Evolutionary conservation across 2,329 filamentous ascomycete species (phyloP).

Genomic region (Colletotrichum musicola): DNA sequence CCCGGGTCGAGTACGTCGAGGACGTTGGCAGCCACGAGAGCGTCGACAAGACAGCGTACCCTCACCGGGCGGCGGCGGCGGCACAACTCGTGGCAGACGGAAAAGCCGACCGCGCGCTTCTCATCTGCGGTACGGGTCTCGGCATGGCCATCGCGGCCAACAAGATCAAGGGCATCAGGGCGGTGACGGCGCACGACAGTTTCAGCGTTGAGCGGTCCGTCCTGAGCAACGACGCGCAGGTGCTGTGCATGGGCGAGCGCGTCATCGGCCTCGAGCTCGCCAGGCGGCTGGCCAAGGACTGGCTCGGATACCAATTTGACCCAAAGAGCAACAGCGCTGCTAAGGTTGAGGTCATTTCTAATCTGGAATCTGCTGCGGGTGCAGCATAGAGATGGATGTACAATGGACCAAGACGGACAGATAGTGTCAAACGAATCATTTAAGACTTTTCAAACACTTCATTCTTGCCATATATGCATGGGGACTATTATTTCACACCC

Average conservation of each 20-base stretch:
- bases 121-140: slow-evolving; percentile 89
- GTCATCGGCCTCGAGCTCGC: slow-evolving; percentile 87
- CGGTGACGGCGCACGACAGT: slow-evolving; percentile 90
- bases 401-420: neutral
- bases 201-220: slow-evolving; percentile 86
- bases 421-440: neutral
- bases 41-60: slow-evolving; percentile 84
- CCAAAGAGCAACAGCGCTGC: slow-evolving; percentile 60
- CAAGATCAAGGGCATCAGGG: slow-evolving; percentile 85
- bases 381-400: neutral
- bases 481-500: too few relatives aligned
- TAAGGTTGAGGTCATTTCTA: slow-evolving; percentile 58
- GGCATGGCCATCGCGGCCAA: slow-evolving; percentile 92
- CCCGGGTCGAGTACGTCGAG: slow-evolving; percentile 74
- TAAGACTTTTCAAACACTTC: neutral
- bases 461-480: neutral
- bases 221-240: slow-evolving; percentile 87
- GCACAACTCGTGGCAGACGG: slow-evolving; percentile 72
- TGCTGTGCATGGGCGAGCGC: slow-evolving; percentile 87
- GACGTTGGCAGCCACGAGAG: slow-evolving; percentile 79
- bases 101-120: slow-evolving; percentile 80
- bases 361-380: slow-evolving; percentile 48
- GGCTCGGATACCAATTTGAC: slow-evolving; percentile 88
- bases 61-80: slow-evolving; percentile 81
- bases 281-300: slow-evolving; percentile 81